Percentiles rank a stretch among this genome's conserved stretches.
Evolutionary conservation across 352 stramenopile species (phyloP).

Genomic region (Phytophthora podocarpi): DNA sequence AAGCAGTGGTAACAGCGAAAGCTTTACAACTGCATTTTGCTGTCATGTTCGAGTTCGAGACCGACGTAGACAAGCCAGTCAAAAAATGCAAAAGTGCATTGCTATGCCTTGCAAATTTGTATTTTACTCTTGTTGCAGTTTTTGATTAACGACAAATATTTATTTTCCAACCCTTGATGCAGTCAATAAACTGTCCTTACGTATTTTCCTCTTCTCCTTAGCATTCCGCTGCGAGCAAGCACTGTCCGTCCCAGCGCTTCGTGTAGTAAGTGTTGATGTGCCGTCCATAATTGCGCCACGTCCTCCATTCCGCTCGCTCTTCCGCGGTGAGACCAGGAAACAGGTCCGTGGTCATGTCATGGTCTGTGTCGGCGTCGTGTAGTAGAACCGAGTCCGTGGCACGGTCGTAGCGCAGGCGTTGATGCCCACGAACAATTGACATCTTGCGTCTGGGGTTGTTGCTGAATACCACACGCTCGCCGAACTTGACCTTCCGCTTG

Average conservation of each 20-base stretch:
- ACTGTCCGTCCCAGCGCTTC: slow-evolving; percentile 40
- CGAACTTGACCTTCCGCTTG: slow-evolving; percentile 5
- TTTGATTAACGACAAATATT: too few relatives aligned
- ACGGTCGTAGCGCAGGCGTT: slow-evolving; percentile 43
- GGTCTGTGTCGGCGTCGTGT: slow-evolving; percentile 37
- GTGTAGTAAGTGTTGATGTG: slow-evolving; percentile 52
- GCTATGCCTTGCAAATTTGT: too few relatives aligned
- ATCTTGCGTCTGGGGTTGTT: background rate
- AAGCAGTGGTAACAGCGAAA: too few relatives aligned
- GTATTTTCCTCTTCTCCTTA: too few relatives aligned
- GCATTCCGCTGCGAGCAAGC: too few relatives aligned
- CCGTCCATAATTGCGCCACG: slow-evolving; percentile 21
- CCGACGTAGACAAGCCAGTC: too few relatives aligned
- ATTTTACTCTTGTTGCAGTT: too few relatives aligned
- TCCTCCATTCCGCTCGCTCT: slow-evolving; percentile 13
- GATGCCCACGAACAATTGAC: slow-evolving; percentile 23
- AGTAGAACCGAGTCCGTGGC: slow-evolving; percentile 29
- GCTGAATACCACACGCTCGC: background rate
- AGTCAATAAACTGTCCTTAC: too few relatives aligned
- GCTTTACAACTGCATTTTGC: too few relatives aligned
- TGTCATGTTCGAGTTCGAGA: too few relatives aligned
- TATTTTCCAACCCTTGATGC: too few relatives aligned
- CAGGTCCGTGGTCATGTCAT: slow-evolving; percentile 36
- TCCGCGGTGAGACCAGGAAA: slow-evolving; percentile 14
- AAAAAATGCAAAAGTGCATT: too few relatives aligned